Evolutionary conservation across 2,329 filamentous ascomycete species (phyloP).

Genomic region (Penicillium sp.): DNA sequence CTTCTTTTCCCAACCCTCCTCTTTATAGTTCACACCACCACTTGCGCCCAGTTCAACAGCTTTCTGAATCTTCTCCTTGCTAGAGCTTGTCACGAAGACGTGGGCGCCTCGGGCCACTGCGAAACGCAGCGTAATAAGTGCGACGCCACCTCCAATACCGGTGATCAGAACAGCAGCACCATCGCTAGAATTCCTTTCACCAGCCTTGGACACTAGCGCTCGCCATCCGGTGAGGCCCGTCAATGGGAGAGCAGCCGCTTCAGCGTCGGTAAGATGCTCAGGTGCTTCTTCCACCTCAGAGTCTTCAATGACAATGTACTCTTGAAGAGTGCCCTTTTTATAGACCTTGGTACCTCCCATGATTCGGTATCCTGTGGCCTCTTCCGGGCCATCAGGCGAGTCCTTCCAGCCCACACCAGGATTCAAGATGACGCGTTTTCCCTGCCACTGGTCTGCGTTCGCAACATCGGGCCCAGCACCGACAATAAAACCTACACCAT

Average conservation of each 20-base stretch:
- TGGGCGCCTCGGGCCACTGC: slow-evolving; percentile 70
- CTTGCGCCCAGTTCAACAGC: slow-evolving; percentile 70
- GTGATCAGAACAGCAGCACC: slow-evolving; percentile 80
- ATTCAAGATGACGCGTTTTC: slow-evolving; percentile 72
- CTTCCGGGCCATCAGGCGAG: slow-evolving; percentile 70
- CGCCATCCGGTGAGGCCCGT: slow-evolving; percentile 87
- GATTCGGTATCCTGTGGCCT: slow-evolving; percentile 41
- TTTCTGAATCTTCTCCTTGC: slow-evolving; percentile 69
- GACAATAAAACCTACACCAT: slow-evolving; percentile 75
- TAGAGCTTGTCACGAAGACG: slow-evolving; percentile 79
- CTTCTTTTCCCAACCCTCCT: slow-evolving; percentile 76
- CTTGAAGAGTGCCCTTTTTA: slow-evolving; percentile 69
- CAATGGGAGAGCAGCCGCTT: slow-evolving; percentile 81
- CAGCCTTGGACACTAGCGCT: slow-evolving; percentile 75
- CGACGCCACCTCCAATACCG: slow-evolving; percentile 90
- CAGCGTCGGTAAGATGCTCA: slow-evolving; percentile 64
- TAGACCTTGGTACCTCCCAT: slow-evolving; percentile 60
- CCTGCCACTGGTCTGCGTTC: slow-evolving; percentile 54
- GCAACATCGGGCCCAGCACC: slow-evolving; percentile 55
- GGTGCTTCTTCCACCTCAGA: slow-evolving; percentile 75
- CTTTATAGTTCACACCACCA: slow-evolving; percentile 80
- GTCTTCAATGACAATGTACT: slow-evolving; percentile 67
- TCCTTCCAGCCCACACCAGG: slow-evolving; percentile 76
- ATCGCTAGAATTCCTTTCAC: slow-evolving; percentile 49
- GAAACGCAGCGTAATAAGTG: slow-evolving; percentile 77